Conservation (phyloP, 2,329 filamentous ascomycete genomes). For the Ceratocystis colombiana region DNA sequence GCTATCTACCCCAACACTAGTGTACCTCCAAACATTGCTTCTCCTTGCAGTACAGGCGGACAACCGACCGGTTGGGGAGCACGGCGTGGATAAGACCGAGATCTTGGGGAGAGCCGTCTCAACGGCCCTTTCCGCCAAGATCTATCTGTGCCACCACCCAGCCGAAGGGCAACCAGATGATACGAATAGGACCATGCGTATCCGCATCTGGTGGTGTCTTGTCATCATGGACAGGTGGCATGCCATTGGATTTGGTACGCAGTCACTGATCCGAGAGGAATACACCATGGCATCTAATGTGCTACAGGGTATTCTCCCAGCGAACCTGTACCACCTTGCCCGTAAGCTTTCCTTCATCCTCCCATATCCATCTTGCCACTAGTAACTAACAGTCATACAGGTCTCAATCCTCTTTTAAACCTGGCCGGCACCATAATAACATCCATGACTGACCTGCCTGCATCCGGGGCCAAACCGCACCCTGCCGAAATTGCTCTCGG, state of each 20-base stretch:
- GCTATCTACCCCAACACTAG: conserved; percentile 25
- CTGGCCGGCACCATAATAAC: conserved; percentile 35
- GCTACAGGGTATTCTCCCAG: conserved; percentile 51
- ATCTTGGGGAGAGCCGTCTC: conserved; percentile 57
- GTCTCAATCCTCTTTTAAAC: conserved; percentile 47
- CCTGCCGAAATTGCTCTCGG: conserved; percentile 14
- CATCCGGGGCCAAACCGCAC: conserved; percentile 1
- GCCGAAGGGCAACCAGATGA: conserved; percentile 50
- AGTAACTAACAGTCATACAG: conserved; percentile 31
- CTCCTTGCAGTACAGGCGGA: conserved; percentile 58
- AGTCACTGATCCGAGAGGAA: conserved; percentile 52
- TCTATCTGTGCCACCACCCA: conserved; percentile 45
- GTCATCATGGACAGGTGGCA: conserved; percentile 65
- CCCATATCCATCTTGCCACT: not conserved
- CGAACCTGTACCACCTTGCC: conserved; percentile 52
- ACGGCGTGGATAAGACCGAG: conserved; percentile 42
- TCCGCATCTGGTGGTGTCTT: conserved; percentile 56
- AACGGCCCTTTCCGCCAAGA: conserved; percentile 53
- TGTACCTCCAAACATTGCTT: conserved; percentile 57
- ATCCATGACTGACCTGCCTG: conserved; percentile 19
- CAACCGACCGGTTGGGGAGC: conserved; percentile 40
- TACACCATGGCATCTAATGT: conserved; percentile 50
- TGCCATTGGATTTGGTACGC: conserved; percentile 54
- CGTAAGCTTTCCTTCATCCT: conserved; percentile 39
- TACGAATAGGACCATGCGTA: conserved; percentile 41